These are phyloP conservation scores for Capronia coronata DNA, from an alignment of 2,329 filamentous ascomycete genomes.

Conservation along the genomic window DNA sequence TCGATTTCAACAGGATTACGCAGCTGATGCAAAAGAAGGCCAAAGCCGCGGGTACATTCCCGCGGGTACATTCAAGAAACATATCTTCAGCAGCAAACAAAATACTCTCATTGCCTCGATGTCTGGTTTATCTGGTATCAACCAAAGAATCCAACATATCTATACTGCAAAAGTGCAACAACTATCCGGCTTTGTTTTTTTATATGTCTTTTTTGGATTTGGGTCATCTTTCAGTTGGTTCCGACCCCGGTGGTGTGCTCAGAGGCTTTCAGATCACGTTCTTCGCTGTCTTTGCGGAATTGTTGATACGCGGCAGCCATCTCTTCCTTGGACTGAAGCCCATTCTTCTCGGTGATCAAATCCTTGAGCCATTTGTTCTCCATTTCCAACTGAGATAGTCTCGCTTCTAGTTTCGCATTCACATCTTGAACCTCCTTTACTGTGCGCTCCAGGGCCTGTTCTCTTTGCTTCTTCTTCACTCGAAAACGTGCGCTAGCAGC, in stretches of 20 bases:
- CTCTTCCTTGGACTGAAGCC: constrained; percentile 40
- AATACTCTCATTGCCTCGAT: neutral
- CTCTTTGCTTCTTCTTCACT: constrained; percentile 92
- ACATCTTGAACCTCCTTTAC: constrained; percentile 80
- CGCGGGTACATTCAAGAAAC: neutral
- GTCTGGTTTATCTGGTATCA: constrained; percentile 23
- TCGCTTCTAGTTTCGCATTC: constrained; percentile 64
- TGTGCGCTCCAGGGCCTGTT: constrained; percentile 75
- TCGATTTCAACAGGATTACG: neutral
- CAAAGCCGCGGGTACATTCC: too few relatives aligned
- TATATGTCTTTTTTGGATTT: constrained; percentile 14
- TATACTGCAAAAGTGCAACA: constrained; percentile 6
- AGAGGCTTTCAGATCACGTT: constrained; percentile 25
- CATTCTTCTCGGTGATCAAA: constrained; percentile 74
- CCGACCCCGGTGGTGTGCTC: constrained; percentile 30
- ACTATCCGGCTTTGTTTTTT: neutral
- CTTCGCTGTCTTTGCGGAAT: constrained; percentile 34
- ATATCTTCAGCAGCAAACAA: neutral
- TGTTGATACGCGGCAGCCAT: constrained; percentile 38
- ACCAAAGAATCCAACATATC: constrained; percentile 5
- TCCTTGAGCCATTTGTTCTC: constrained; percentile 79
- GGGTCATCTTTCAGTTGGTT: constrained; percentile 23
- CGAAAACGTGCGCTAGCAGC: constrained; percentile 83
- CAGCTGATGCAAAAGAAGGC: neutral
- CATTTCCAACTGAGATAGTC: constrained; percentile 70